phyloP scores from a whole-genome alignment of 208 protist species.

The Crithidia sp. region DNA sequence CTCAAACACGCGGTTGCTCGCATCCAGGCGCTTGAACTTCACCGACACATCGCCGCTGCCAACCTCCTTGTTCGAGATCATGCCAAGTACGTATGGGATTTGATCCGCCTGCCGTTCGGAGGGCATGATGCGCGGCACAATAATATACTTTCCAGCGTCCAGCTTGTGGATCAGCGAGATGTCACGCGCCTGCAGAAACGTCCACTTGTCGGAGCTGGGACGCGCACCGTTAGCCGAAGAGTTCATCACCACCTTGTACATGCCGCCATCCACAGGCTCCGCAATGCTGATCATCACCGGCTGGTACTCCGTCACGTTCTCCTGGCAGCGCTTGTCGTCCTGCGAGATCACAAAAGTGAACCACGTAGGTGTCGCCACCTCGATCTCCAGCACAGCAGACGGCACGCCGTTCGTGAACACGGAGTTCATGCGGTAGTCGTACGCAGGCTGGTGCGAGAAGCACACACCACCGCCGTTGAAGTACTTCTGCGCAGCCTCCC shows the following conservation, averaged over 20 bases:
- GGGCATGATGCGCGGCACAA: conserved; percentile 74
- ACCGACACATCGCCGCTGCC: conserved; percentile 58
- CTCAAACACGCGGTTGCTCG: conserved; percentile 73
- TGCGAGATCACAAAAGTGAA: conserved; percentile 80
- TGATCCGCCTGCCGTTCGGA: conserved; percentile 24
- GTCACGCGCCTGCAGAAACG: conserved; percentile 83
- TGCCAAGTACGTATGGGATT: conserved; percentile 60
- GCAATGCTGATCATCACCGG: conserved; percentile 87
- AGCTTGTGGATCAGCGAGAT: conserved; percentile 76
- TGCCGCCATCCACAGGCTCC: conserved; percentile 40
- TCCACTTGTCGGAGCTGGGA: conserved; percentile 76
- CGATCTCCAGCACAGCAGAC: conserved; percentile 73
- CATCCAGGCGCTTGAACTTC: conserved; percentile 60
- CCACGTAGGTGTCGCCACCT: conserved; percentile 62
- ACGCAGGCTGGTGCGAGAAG: conserved; percentile 60
- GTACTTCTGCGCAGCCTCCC: conserved; percentile 74
- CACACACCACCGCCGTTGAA: conserved; percentile 88
- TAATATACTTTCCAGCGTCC: conserved; percentile 67
- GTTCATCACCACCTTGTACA: conserved; percentile 80
- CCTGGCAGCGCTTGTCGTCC: conserved; percentile 65
- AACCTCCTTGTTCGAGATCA: conserved; percentile 63
- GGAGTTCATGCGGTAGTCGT: conserved; percentile 83
- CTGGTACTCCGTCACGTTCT: conserved; percentile 58
- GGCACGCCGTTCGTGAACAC: conserved; percentile 69
- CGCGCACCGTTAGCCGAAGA: conserved; percentile 65